Conservation (phyloP, 129 eudicot species). For the carrot (Daucus carota) region DH1_v3.0 NC_030388.2:21141501-21142000, state of each 20-base stretch:
- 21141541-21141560: no score
- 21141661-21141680: conserved; percentile 96
- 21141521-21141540: no score
- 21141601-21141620: no score
- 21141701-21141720: conserved; percentile 64
- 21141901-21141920: not conserved
- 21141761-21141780: conserved; percentile 31
- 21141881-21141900: conserved; percentile 5
- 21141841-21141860: conserved; percentile 10
- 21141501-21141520: no score
- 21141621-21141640: not conserved
- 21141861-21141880: conserved; percentile 8
- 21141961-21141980: conserved; percentile 17
- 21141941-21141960: not conserved
- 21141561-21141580: no score
- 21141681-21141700: conserved; percentile 88
- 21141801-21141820: conserved; percentile 22
- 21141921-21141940: not conserved
- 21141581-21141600: no score
- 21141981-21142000: conserved; percentile 17
- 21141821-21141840: conserved; percentile 25
- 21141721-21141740: conserved; percentile 42
- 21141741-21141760: conserved; percentile 76
- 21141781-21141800: not conserved
- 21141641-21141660: conserved; percentile 26